These are phyloP conservation scores for Phytopythium litorale DNA, from an alignment of 352 stramenopile genomes.

Conservation along the genomic window DNA sequence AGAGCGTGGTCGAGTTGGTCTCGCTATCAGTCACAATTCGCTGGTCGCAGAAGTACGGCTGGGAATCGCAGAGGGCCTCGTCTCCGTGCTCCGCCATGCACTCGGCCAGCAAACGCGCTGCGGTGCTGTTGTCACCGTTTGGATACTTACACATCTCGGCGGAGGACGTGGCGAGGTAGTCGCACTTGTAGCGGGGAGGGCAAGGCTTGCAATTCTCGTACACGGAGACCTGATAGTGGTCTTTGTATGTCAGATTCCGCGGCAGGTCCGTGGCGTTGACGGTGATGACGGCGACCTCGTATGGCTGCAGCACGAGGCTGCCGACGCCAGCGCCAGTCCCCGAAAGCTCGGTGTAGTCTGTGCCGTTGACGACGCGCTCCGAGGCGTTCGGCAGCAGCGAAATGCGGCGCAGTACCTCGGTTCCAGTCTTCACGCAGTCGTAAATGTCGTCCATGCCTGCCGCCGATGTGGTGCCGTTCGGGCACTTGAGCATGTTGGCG, in stretches of 20 bases:
- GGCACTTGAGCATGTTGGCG: slow-evolving; percentile 91
- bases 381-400: slow-evolving; percentile 68
- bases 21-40: slow-evolving; percentile 15
- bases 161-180: slow-evolving; percentile 29
- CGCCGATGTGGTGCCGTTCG: slow-evolving; percentile 88
- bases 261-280: slow-evolving; percentile 89
- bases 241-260: slow-evolving; percentile 95
- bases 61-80: slow-evolving; percentile 39
- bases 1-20: slow-evolving; percentile 11
- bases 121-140: slow-evolving; percentile 41
- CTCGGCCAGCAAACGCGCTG: slow-evolving; percentile 31
- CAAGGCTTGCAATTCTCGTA: slow-evolving; percentile 96
- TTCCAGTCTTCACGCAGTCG: slow-evolving; percentile 88
- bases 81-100: slow-evolving; percentile 44
- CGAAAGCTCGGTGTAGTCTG: slow-evolving; percentile 76
- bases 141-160: slow-evolving; percentile 66
- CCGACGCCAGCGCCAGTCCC: slow-evolving; percentile 48
- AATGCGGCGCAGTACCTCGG: slow-evolving; percentile 88
- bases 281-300: slow-evolving; percentile 91
- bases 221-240: slow-evolving; percentile 93
- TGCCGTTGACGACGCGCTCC: slow-evolving; percentile 46
- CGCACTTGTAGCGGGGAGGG: slow-evolving; percentile 90
- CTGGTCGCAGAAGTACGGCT: slow-evolving; percentile 65
- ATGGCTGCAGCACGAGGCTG: slow-evolving; percentile 75
- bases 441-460: slow-evolving; percentile 71